These are phyloP conservation scores for Rhodotorula sp. DNA, from an alignment of 1,284 basidiomycete genomes.

Conservation along the genomic window DNA sequence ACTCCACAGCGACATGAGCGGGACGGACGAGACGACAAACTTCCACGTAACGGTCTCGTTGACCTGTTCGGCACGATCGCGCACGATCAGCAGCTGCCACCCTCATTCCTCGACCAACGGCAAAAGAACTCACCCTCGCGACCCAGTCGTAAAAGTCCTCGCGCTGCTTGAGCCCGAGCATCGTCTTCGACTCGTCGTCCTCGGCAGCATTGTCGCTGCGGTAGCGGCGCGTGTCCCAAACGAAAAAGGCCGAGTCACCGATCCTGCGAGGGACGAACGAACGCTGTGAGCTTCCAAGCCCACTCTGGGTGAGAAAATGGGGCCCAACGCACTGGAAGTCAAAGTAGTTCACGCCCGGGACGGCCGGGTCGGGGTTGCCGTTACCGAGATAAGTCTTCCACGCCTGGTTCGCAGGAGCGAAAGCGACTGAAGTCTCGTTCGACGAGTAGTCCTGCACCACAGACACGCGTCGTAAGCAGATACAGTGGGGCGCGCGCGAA, in stretches of 20 bases:
- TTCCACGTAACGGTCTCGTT: constrained; percentile 76
- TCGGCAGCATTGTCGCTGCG: constrained; percentile 53
- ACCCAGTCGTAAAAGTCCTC: constrained; percentile 66
- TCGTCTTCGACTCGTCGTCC: constrained; percentile 56
- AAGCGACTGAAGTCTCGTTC: constrained; percentile 59
- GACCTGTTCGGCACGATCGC: constrained; percentile 51
- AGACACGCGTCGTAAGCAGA: no score
- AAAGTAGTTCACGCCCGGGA: constrained; percentile 51
- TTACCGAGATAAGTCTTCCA: constrained; percentile 67
- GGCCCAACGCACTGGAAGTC: constrained; percentile 45
- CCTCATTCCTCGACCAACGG: fast-evolving
- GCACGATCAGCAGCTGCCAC: background rate
- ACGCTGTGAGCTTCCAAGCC: background rate
- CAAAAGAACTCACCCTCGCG: constrained; percentile 52
- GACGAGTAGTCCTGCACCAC: constrained; percentile 56
- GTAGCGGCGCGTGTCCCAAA: constrained; percentile 70
- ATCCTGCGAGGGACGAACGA: constrained; percentile 2
- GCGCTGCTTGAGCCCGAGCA: constrained; percentile 71
- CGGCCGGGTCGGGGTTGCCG: constrained; percentile 61
- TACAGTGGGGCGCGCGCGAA: background rate
- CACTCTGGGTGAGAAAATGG: no score
- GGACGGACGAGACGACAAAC: constrained; percentile 73
- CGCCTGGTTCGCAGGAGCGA: constrained; percentile 61
- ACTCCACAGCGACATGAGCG: constrained; percentile 72
- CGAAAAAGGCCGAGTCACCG: constrained; percentile 74